Percentiles rank a stretch among this genome's conserved stretches.
These are phyloP conservation scores for Collybiopsis confluens DNA, from an alignment of 768 basidiomycete species.

Conservation along the genomic window DNA sequence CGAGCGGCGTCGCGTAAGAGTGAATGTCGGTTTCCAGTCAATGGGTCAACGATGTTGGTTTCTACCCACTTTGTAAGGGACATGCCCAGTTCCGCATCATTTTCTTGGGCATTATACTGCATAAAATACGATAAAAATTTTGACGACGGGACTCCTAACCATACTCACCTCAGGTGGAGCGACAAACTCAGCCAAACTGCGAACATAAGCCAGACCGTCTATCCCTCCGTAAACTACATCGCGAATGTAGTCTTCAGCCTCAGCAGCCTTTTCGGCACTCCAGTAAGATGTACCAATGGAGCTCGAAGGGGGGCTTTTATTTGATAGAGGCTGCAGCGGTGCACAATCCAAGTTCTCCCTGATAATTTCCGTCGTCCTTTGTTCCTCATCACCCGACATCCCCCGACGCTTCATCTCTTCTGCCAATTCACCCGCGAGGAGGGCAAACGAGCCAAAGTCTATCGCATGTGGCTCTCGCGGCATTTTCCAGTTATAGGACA, in stretches of 20 bases:
- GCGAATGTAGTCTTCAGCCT: conserved; percentile 61
- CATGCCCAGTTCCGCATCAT: conserved; percentile 36
- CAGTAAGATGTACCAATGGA: conserved; percentile 35
- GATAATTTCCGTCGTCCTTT: conserved; percentile 26
- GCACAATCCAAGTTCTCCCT: conserved; percentile 34
- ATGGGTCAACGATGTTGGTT: conserved; percentile 37
- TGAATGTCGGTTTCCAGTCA: conserved; percentile 45
- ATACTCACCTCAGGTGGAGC: conserved; percentile 26
- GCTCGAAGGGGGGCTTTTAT: conserved; percentile 10
- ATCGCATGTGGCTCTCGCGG: conserved; percentile 49
- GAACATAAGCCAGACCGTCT: conserved; percentile 71
- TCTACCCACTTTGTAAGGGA: conserved; percentile 41
- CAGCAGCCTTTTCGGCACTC: conserved; percentile 41
- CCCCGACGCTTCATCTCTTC: conserved; percentile 38
- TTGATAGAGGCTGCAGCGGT: conserved; percentile 8
- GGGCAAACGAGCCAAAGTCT: conserved; percentile 63
- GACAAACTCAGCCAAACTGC: conserved; percentile 74
- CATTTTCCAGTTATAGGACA: conserved; percentile 35
- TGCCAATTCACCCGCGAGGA: conserved; percentile 43
- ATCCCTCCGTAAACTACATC: conserved; percentile 80
- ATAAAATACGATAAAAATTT: conserved; percentile 8
- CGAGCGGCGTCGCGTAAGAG: conserved; percentile 38
- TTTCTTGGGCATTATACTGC: conserved; percentile 8
- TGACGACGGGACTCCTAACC: background rate
- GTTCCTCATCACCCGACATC: conserved; percentile 27